Evolutionary conservation across 2,329 filamentous ascomycete genomes (phyloP).

Genomic region (Alternaria sp.): DNA sequence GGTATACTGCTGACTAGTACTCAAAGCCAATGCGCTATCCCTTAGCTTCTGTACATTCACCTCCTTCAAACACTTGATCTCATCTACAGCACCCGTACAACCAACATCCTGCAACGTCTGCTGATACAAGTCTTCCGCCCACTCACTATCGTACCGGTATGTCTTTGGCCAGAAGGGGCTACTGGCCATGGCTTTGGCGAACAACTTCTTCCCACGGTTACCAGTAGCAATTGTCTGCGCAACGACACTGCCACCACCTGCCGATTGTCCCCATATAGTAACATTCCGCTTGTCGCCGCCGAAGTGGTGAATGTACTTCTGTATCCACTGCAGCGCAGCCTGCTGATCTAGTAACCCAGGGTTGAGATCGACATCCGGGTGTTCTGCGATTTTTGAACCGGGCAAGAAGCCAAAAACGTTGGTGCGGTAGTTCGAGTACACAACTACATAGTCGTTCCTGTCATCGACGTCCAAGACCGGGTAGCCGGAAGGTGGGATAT

Average conservation of each 20-base stretch:
- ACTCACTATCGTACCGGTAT: constrained; percentile 60
- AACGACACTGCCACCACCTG: constrained; percentile 63
- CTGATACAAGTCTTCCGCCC: constrained; percentile 63
- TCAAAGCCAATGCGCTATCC: constrained; percentile 61
- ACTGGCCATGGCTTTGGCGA: constrained; percentile 61
- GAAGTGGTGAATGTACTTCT: constrained; percentile 62
- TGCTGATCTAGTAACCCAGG: constrained; percentile 63
- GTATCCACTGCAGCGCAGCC: constrained; percentile 63
- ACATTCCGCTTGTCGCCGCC: constrained; percentile 63
- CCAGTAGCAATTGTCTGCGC: constrained; percentile 63
- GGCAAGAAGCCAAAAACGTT: constrained; percentile 67
- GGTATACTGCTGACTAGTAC: constrained; percentile 61
- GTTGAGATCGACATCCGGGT: constrained; percentile 60
- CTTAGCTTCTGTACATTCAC: constrained; percentile 63
- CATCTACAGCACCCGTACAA: constrained; percentile 53
- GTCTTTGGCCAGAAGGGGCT: constrained; percentile 69
- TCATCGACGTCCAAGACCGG: constrained; percentile 66
- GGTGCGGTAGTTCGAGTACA: constrained; percentile 65
- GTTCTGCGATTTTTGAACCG: constrained; percentile 57
- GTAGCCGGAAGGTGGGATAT: constrained; percentile 65
- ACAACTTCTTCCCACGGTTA: constrained; percentile 56
- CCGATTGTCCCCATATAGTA: constrained; percentile 65
- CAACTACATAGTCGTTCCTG: constrained; percentile 61
- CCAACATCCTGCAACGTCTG: constrained; percentile 58
- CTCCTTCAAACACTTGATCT: constrained; percentile 64